phyloP scores from a whole-genome alignment of 805 yeast genomes.

The Lipomyces oligophaga region DNA sequence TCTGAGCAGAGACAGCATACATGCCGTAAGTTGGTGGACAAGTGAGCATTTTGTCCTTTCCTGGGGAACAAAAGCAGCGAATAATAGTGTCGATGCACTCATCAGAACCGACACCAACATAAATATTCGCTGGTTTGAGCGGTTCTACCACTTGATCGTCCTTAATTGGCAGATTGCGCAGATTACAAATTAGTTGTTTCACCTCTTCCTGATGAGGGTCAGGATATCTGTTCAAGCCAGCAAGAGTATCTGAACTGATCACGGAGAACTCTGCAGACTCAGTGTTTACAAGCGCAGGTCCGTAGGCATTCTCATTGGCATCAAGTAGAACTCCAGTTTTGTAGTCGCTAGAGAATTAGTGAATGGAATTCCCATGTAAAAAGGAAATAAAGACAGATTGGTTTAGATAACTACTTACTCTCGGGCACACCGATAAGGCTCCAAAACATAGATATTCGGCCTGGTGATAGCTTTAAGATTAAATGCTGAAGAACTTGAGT shows the following conservation, averaged over 20 bases:
- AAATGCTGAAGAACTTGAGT: conserved; percentile 25
- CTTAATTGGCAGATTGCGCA: conserved; percentile 56
- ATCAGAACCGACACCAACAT: conserved; percentile 96
- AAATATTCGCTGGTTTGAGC: conserved; percentile 63
- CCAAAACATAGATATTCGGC: conserved; percentile 76
- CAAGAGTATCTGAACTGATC: conserved; percentile 44
- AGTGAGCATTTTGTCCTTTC: conserved; percentile 71
- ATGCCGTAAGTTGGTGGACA: conserved; percentile 98
- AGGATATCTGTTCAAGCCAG: conserved; percentile 85
- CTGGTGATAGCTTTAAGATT: conserved; percentile 53
- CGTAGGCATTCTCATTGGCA: conserved; percentile 95
- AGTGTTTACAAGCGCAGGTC: conserved; percentile 56
- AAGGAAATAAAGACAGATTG: no score
- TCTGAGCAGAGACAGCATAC: conserved; percentile 87
- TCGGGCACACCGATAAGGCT: conserved; percentile 95
- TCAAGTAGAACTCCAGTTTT: conserved; percentile 83
- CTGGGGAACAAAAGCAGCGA: conserved; percentile 79
- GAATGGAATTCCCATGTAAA: no score
- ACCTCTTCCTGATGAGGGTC: conserved; percentile 88
- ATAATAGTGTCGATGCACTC: conserved; percentile 88
- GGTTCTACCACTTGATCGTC: conserved; percentile 31
- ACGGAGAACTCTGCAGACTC: conserved; percentile 16
- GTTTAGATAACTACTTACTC: conserved; percentile 47
- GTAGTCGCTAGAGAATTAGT: conserved; percentile 51
- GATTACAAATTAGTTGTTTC: conserved; percentile 65